phyloP scores from a whole-genome alignment of 768 basidiomycete species.

The Phlebiopsis gigantea region DNA sequence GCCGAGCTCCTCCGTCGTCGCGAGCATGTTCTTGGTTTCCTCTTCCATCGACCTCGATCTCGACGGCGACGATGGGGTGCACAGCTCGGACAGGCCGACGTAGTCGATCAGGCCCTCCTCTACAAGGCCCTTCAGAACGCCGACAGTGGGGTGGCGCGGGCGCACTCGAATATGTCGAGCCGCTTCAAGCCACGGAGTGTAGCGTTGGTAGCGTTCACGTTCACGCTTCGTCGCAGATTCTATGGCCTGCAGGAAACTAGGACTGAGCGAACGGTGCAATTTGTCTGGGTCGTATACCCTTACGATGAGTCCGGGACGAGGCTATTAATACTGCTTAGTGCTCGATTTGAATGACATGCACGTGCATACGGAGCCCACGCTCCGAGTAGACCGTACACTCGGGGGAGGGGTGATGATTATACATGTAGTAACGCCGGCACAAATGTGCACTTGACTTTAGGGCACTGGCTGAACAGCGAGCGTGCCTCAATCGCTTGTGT shows the following conservation, averaged over 20 bases:
- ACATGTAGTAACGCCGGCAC: too few relatives aligned
- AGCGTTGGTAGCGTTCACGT: constrained; percentile 34
- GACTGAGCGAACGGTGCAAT: too few relatives aligned
- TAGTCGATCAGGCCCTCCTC: constrained; percentile 54
- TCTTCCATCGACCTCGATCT: constrained; percentile 62
- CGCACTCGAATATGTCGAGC: constrained; percentile 55
- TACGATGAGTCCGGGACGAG: too few relatives aligned
- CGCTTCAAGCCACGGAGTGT: constrained; percentile 46
- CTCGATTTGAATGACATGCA: too few relatives aligned
- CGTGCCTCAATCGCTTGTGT: too few relatives aligned
- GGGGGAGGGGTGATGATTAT: too few relatives aligned
- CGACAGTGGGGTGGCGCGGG: constrained; percentile 39
- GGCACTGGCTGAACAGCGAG: too few relatives aligned
- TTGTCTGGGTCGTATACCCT: too few relatives aligned
- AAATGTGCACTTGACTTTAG: too few relatives aligned
- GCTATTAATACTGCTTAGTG: too few relatives aligned
- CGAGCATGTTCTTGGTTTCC: constrained; percentile 48
- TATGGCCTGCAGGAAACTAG: constrained; percentile 26
- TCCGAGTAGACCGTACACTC: too few relatives aligned
- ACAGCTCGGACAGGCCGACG: constrained; percentile 57
- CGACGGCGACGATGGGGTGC: constrained; percentile 51
- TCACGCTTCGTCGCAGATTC: constrained; percentile 42
- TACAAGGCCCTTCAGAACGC: constrained; percentile 38
- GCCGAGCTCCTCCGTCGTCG: constrained; percentile 47
- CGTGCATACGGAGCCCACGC: too few relatives aligned